Base-by-base conservation (phyloP, 2,329 filamentous ascomycete species). In the Pseudocercospora ulei region DNA sequence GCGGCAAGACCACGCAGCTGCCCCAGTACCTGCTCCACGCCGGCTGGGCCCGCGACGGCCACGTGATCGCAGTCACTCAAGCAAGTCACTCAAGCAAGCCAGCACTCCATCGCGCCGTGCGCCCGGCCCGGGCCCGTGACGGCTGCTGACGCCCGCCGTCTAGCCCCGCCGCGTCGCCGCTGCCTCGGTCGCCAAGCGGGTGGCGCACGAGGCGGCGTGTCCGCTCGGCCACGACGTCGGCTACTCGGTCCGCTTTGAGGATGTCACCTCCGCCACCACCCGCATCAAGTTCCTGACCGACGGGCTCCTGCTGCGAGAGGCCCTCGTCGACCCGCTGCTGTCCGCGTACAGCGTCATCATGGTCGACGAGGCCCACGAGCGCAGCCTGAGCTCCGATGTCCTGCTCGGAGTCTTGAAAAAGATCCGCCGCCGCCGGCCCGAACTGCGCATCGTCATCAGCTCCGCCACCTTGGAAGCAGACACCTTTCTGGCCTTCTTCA, bases 311-410 rank as follows among this genome's bases (percentile, higher is more conserved):
- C 76, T 98, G 37, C 72, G 88, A 54, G 90, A 98, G 63, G 90
- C 88, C 17, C 71, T 98, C 3, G 83, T 95, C 3, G 90, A 98
- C 61, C 90, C 90, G 7, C 65, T 96, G 3, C 65, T 98, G 22
- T 90, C 83, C 12, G 75, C 85, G 7, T 98, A 98, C 59, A 92
- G 86, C 0, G 81, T 94, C 28, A 84, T 98, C 53, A 95, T 98
- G 85, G 82, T 98, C 5, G 90, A 98, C 57, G 88, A 96, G 63
- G 90, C 88, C 4, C 90, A 98, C 58, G 88, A 96, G 62, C 73
- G 90, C 38, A 94, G 86, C 33, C 73, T 96, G 43, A 92, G 84
- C 59, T 93, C 87, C 0, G 90, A 98, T 56, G 75, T 98, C 7
- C 69, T 96, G 5, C 72, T 98, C 3, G 88, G 90, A 0, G 67